phyloP scores from a whole-genome alignment of 2,329 filamentous ascomycete genomes.

The Eutypa lata region DNA sequence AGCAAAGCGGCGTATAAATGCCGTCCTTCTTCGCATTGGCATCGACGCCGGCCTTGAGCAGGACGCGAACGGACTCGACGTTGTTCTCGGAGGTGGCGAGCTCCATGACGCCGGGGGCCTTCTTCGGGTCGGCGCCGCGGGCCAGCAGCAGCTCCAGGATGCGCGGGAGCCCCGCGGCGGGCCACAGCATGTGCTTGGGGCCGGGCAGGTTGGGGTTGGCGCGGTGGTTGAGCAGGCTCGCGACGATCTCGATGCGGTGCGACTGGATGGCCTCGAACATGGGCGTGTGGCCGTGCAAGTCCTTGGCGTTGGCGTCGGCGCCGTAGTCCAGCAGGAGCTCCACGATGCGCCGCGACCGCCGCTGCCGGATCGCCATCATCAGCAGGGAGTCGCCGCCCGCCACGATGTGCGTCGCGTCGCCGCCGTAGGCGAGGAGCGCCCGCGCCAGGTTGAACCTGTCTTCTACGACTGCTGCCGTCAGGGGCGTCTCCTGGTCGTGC shows the following conservation, averaged over 20 bases:
- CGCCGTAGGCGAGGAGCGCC: constrained; percentile 60
- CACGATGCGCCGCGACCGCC: constrained; percentile 37
- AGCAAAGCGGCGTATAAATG: constrained; percentile 65
- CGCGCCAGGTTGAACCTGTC: constrained; percentile 56
- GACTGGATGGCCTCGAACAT: constrained; percentile 48
- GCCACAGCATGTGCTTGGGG: constrained; percentile 56
- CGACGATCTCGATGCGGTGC: constrained; percentile 44
- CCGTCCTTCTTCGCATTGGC: constrained; percentile 63
- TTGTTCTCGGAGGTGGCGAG: constrained; percentile 62
- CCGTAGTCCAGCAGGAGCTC: constrained; percentile 41
- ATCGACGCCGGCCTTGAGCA: constrained; percentile 57
- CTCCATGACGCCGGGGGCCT: constrained; percentile 62
- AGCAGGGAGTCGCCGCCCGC: constrained; percentile 59
- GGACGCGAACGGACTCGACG: constrained; percentile 55
- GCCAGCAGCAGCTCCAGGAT: constrained; percentile 45
- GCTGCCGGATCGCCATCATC: constrained; percentile 58
- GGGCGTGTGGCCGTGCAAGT: constrained; percentile 45
- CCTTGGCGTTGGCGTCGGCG: constrained; percentile 51
- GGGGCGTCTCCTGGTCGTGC: constrained; percentile 50
- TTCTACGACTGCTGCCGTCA: constrained; percentile 47
- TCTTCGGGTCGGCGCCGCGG: constrained; percentile 58
- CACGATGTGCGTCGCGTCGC: constrained; percentile 51
- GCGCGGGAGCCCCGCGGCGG: constrained; percentile 11
- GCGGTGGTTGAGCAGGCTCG: constrained; percentile 50
- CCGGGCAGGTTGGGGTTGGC: constrained; percentile 67